Conservation (phyloP, 495 filamentous ascomycete genomes). For the Bacidia rubella region DNA sequence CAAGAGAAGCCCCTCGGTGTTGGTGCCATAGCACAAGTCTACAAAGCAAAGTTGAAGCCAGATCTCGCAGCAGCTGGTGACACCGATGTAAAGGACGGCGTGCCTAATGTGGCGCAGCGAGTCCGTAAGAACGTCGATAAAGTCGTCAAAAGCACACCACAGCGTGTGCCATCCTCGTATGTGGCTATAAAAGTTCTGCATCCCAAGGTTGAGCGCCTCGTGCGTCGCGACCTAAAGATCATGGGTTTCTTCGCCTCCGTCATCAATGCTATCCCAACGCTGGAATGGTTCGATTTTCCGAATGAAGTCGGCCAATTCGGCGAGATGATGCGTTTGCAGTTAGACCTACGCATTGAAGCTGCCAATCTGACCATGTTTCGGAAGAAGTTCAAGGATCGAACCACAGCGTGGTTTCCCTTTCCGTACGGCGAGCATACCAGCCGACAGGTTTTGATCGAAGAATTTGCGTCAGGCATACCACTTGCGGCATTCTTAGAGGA, state of each 20-base stretch:
- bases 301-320: slow-evolving; percentile 91
- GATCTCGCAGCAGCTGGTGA: slow-evolving; percentile 54
- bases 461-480: slow-evolving; percentile 90
- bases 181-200: slow-evolving; percentile 96
- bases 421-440: slow-evolving; percentile 87
- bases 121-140: slow-evolving; percentile 72
- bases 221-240: slow-evolving; percentile 78
- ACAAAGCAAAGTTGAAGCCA: slow-evolving; percentile 83
- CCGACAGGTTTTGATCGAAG: slow-evolving; percentile 83
- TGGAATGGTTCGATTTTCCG: slow-evolving; percentile 94
- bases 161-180: slow-evolving; percentile 77
- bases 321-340: slow-evolving; percentile 94
- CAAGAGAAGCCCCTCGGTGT: slow-evolving; percentile 82
- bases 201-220: slow-evolving; percentile 76
- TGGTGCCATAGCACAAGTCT: slow-evolving; percentile 95
- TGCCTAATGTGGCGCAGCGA: slow-evolving; percentile 45
- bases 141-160: slow-evolving; percentile 71
- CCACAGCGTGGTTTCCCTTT: slow-evolving; percentile 91
- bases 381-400: slow-evolving; percentile 74
- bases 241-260: slow-evolving; percentile 84
- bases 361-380: slow-evolving; percentile 83
- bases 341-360: slow-evolving; percentile 90
- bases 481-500: slow-evolving; percentile 78
- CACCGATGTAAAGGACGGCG: slow-evolving; percentile 32
- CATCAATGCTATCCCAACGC: slow-evolving; percentile 80